phyloP scores from a whole-genome alignment of 306 rosid genomes.

The Hylodesmum podocarpum region DNA sequence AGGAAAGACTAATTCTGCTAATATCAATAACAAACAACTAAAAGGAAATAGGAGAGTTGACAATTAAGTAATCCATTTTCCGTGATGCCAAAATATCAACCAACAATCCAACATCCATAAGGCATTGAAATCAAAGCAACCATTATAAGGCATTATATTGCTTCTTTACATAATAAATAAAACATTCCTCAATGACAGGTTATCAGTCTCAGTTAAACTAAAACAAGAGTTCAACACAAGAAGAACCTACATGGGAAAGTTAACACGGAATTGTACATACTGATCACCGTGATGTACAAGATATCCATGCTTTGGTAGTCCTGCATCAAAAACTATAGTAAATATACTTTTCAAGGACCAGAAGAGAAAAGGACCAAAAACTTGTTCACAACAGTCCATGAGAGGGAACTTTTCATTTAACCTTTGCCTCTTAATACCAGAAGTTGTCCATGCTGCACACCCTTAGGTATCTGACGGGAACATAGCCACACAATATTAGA shows the following conservation, averaged over 20 bases:
- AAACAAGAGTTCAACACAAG: not conserved
- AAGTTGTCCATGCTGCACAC: constrained; percentile 92
- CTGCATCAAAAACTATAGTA: constrained; percentile 42
- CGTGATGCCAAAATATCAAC: constrained; percentile 14
- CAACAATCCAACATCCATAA: constrained; percentile 22
- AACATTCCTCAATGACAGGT: constrained; percentile 5
- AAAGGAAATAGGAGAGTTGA: not conserved
- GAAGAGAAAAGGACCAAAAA: not conserved
- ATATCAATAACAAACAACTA: not conserved
- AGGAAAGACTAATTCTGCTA: not conserved
- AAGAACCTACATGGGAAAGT: constrained; percentile 69
- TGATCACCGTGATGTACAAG: constrained; percentile 84
- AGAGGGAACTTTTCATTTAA: constrained; percentile 18
- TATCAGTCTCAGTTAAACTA: not conserved
- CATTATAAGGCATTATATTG: not conserved
- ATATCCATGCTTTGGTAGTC: constrained; percentile 67
- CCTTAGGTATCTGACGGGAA: constrained; percentile 78
- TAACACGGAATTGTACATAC: constrained; percentile 74
- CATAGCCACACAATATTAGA: constrained; percentile 38
- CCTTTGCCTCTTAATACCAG: constrained; percentile 89
- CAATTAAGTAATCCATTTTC: not conserved
- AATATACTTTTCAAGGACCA: constrained; percentile 2
- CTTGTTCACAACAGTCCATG: constrained; percentile 15
- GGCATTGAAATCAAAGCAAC: not conserved
- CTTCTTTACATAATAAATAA: constrained; percentile 20